phyloP scores from a whole-genome alignment of 164 flowering plant genomes.

The Aristolochia californica region DNA sequence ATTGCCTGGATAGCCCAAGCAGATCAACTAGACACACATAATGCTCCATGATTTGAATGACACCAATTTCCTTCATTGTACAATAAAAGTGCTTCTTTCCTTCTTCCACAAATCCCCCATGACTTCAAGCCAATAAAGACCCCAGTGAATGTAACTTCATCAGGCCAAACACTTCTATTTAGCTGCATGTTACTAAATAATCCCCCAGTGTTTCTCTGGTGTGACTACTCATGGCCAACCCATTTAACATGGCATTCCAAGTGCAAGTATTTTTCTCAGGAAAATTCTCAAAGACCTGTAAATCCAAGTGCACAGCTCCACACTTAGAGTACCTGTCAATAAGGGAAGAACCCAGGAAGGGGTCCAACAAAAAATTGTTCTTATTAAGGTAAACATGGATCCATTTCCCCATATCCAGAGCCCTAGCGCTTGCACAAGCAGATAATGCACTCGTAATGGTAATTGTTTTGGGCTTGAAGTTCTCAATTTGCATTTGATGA shows the following conservation, averaged over 20 bases:
- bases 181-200: constrained; percentile 13
- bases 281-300: constrained; percentile 14
- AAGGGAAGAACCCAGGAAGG: constrained; percentile 20
- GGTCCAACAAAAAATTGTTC: constrained; percentile 12
- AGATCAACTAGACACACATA: constrained; percentile 27
- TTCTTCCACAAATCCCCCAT: constrained; percentile 23
- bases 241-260: constrained; percentile 25
- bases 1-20: constrained; percentile 17
- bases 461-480: constrained; percentile 12
- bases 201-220: constrained; percentile 17
- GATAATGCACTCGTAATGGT: constrained; percentile 13
- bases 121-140: constrained; percentile 22
- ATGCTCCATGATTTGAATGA: constrained; percentile 16
- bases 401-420: constrained; percentile 24
- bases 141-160: constrained; percentile 22
- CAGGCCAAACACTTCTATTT: constrained; percentile 12
- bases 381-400: constrained; percentile 14
- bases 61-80: constrained; percentile 11
- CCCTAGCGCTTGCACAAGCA: constrained; percentile 21
- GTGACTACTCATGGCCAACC: constrained; percentile 22
- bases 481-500: constrained; percentile 15
- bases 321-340: constrained; percentile 26
- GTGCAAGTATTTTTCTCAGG: constrained; percentile 13
- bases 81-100: constrained; percentile 18
- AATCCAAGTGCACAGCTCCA: constrained; percentile 13